Percentiles rank a stretch among this genome's conserved stretches.
phyloP scores from a whole-genome alignment of 2,329 filamentous ascomycete species.

The Fusarium sp. region DNA sequence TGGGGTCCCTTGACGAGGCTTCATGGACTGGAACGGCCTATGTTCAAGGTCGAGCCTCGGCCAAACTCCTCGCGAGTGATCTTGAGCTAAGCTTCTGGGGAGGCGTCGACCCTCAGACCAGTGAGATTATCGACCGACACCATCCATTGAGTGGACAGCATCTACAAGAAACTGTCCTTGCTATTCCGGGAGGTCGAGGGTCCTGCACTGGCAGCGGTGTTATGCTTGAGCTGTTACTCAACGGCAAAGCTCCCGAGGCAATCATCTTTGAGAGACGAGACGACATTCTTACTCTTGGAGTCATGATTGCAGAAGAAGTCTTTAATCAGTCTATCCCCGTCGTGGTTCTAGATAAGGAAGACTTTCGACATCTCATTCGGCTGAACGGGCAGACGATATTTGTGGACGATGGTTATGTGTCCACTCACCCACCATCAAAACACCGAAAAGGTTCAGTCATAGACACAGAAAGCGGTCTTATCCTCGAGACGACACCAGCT shows the following conservation, averaged over 20 bases:
- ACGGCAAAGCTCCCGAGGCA: conserved; percentile 48
- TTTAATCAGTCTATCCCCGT: conserved; percentile 54
- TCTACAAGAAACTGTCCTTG: conserved; percentile 49
- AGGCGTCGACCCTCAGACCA: conserved; percentile 52
- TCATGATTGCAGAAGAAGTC: conserved; percentile 53
- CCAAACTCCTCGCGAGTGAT: conserved; percentile 41
- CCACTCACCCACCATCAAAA: not conserved
- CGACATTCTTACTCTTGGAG: conserved; percentile 56
- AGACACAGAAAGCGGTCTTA: not conserved
- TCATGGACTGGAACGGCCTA: conserved; percentile 28
- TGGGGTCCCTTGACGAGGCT: conserved; percentile 10
- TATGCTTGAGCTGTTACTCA: conserved; percentile 56
- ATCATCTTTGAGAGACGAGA: conserved; percentile 54
- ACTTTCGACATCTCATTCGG: conserved; percentile 21
- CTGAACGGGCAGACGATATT: conserved; percentile 1
- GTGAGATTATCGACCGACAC: conserved; percentile 54
- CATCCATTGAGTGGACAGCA: conserved; percentile 50
- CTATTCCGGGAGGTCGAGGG: conserved; percentile 56
- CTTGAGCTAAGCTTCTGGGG: conserved; percentile 57
- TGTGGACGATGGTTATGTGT: conserved; percentile 13
- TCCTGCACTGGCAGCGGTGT: conserved; percentile 57
- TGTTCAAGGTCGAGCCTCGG: conserved; percentile 41
- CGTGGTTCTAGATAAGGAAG: conserved; percentile 37
- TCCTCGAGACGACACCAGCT: not conserved
- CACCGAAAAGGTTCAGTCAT: not conserved